Percentiles rank a stretch among this genome's conserved stretches.
Conservation (phyloP, 805 yeast genomes). For the Ogataea pilisensis region DNA sequence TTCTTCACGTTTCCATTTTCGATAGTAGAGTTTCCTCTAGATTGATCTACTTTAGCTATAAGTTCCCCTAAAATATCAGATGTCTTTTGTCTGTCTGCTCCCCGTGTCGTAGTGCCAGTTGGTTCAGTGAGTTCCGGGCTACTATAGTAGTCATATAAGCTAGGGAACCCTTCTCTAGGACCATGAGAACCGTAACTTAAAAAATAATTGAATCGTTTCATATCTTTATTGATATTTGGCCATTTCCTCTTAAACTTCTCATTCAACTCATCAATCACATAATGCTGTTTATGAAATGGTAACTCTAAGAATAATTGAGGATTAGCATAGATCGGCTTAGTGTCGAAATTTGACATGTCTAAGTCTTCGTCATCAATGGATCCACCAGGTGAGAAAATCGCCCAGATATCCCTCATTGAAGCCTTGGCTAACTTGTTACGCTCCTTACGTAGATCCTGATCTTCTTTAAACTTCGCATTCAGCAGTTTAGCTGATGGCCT, state of each 20-base stretch:
- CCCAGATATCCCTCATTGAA: slow-evolving; percentile 38
- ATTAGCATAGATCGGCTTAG: slow-evolving; percentile 28
- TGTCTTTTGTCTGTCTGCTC: no score
- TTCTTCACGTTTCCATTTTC: no score
- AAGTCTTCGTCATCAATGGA: slow-evolving; percentile 30
- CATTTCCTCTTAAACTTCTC: slow-evolving; percentile 48
- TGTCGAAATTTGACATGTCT: slow-evolving; percentile 31
- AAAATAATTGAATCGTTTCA: slow-evolving; percentile 55
- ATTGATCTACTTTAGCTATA: slow-evolving; percentile 7
- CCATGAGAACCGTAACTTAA: slow-evolving; percentile 72
- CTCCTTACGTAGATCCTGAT: slow-evolving; percentile 28
- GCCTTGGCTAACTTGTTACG: slow-evolving; percentile 35
- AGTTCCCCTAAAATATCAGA: slow-evolving; percentile 7
- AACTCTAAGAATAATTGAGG: slow-evolving; percentile 29
- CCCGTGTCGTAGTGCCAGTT: no score
- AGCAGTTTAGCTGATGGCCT: slow-evolving; percentile 24
- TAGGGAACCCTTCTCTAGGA: slow-evolving; percentile 52
- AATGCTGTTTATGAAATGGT: slow-evolving; percentile 52
- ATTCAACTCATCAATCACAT: slow-evolving; percentile 46
- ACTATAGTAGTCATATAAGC: slow-evolving; percentile 36
- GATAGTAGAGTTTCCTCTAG: no score
- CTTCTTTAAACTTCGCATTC: slow-evolving; percentile 23
- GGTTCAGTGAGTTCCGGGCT: no score
- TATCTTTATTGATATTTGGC: slow-evolving; percentile 44
- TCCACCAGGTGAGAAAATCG: slow-evolving; percentile 28